A percentile compares a stretch with the other conserved stretches of the same genome.
phyloP scores from a whole-genome alignment of 73 alveolate species.

The Paramecium sexaurelia region DNA sequence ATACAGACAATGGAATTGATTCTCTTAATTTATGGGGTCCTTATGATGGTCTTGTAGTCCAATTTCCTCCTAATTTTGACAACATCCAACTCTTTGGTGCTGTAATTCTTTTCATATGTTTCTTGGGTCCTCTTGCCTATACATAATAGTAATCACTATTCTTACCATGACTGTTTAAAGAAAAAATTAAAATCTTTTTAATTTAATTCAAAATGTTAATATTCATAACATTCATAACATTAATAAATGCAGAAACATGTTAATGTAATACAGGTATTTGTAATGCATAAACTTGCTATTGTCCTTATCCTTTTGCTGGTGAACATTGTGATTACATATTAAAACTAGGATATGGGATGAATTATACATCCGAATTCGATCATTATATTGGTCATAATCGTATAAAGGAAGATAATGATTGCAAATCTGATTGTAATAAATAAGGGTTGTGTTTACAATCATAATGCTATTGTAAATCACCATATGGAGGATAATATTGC shows the following conservation, averaged over 20 bases:
- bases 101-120: constrained; percentile 97
- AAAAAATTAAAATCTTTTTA: constrained; percentile 50
- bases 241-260: not conserved
- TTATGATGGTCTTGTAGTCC: constrained; percentile 94
- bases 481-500: constrained; percentile 54
- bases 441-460: not conserved
- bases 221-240: not conserved
- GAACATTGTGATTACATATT: constrained; percentile 38
- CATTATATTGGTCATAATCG: not conserved
- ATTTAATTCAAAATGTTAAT: constrained; percentile 4
- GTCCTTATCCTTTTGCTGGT: constrained; percentile 46
- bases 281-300: constrained; percentile 31
- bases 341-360: constrained; percentile 32
- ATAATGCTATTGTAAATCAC: constrained; percentile 35
- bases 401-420: not conserved
- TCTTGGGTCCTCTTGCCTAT: constrained; percentile 98
- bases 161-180: constrained; percentile 54
- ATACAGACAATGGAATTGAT: constrained; percentile 91
- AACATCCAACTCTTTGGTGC: constrained; percentile 99
- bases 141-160: not conserved
- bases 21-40: constrained; percentile 98
- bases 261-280: constrained; percentile 32
- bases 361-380: not conserved
- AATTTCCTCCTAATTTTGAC: constrained; percentile 89
- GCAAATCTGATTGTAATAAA: constrained; percentile 20